Percentiles rank a stretch among this genome's conserved stretches.
Conservation (phyloP, 176 grass and related monocot species). For the Rhynchospora tenuis region DNA sequence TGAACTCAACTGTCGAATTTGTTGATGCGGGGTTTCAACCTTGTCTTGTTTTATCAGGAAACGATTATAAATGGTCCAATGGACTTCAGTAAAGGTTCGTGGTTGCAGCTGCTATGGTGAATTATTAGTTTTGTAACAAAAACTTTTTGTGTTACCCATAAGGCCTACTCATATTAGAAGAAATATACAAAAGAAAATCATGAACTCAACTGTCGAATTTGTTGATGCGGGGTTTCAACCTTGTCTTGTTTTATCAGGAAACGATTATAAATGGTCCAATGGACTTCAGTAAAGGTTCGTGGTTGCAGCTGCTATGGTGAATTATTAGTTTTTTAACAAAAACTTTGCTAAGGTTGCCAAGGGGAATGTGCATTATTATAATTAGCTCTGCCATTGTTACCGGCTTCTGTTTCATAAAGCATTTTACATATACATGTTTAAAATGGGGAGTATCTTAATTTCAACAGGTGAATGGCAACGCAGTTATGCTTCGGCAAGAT, state of each 20-base stretch:
- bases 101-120: not conserved
- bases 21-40: not conserved
- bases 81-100: not conserved
- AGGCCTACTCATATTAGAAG: not conserved
- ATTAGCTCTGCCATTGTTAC: no score
- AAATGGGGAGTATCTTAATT: not conserved
- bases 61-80: not conserved
- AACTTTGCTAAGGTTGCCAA: no score
- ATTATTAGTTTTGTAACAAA: no score
- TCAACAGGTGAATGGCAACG: conserved; percentile 52
- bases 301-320: not conserved
- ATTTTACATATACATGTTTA: not conserved
- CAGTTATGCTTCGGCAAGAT: conserved; percentile 78
- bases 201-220: not conserved
- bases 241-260: no score
- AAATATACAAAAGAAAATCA: not conserved
- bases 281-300: not conserved
- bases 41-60: no score
- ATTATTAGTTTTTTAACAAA: not conserved
- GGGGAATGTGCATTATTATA: no score
- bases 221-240: not conserved
- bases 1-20: not conserved
- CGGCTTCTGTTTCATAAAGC: not conserved
- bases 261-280: not conserved
- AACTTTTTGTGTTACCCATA: not conserved